Conservation (phyloP, 768 basidiomycete genomes). For the Tricholoma bakamatsutake region DNA sequence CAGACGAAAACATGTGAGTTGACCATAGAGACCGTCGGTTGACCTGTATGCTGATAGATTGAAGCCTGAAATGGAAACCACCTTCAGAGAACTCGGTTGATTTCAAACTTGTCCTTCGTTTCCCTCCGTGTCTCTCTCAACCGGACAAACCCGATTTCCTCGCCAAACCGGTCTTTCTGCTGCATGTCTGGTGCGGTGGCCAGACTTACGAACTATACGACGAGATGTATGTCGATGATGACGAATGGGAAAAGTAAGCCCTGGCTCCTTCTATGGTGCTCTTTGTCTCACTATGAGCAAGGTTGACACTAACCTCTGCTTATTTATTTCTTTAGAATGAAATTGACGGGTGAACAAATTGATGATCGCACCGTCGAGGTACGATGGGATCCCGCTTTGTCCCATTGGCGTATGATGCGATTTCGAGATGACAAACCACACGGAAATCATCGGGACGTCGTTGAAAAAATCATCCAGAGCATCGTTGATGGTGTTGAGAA, state of each 20-base stretch:
- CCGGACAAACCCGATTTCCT: constrained; percentile 66
- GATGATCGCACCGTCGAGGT: constrained; percentile 96
- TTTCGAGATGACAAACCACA: constrained; percentile 92
- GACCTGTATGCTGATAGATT: constrained; percentile 1
- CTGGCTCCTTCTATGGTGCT: constrained; percentile 3
- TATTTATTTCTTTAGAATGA: constrained; percentile 52
- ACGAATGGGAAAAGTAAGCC: constrained; percentile 89
- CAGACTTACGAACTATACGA: constrained; percentile 81
- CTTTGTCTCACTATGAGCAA: constrained; percentile 10
- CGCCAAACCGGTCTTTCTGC: constrained; percentile 80
- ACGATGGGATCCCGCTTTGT: constrained; percentile 68
- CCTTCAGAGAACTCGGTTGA: constrained; percentile 97
- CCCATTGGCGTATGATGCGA: constrained; percentile 85
- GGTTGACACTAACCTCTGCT: constrained; percentile 6
- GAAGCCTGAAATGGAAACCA: constrained; percentile 97
- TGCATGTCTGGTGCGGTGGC: constrained; percentile 80
- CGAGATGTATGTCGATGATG: constrained; percentile 76
- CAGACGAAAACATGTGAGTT: constrained; percentile 83
- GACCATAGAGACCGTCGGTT: not conserved
- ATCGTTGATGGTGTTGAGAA: constrained; percentile 95
- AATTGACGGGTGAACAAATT: constrained; percentile 74
- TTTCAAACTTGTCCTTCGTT: constrained; percentile 93
- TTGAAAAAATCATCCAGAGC: constrained; percentile 84
- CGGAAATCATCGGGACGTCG: constrained; percentile 82
- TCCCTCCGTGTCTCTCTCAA: constrained; percentile 59